Evolutionary conservation across 495 filamentous ascomycete species (phyloP), one percentile per base, ranked within the genome.

Genomic region (Penicillium odoratum): DNA sequence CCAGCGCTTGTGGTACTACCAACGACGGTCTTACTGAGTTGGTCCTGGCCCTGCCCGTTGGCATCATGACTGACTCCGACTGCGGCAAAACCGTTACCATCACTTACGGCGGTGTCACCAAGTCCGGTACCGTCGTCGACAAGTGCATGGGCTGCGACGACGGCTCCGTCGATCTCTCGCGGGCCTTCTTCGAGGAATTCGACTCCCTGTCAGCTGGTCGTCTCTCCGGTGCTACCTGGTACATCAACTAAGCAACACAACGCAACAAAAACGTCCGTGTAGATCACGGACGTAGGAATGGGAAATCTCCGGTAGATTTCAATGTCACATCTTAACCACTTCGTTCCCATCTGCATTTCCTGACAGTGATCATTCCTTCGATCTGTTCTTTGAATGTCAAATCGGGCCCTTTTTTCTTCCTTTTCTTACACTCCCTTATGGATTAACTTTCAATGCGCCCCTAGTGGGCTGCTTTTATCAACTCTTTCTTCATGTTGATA

Each of bases 91-190:
- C 71, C 43, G 84, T 90, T 69, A 85, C 80, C 40, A 81, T 93
- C 74, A 71, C 58, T 25, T 73, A 76, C 61, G 67, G 71, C 31
- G 86, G 85, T 71, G 83, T 82, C 69, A 81, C 80, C 16, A 64
- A 66, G 49, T 77, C 60, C 5, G 88, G 82, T 38, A 78, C 53
- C 11, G 82, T 91, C 48, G 83, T 83, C 42, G 90, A 93, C 80
- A 88, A 89, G 75, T 93, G 90, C 78, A 81, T 81, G 68, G 87
- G 88, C 65, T 92, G 90, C 65, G 55, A 71, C 54, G 58, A 67
- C 52, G 48, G 43, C 59, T 74, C 72, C 48, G 68, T 83, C 45
- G 80, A 83, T 62, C 67, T 81, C 60, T 80, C 78, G 8, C 69
- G 70, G 26, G 61, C 68, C 54, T 64, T 79, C 48, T 83, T 80